A percentile compares a stretch with the other conserved stretches of the same genome.
These are phyloP conservation scores for Salix koriyanagi DNA, from an alignment of 345 rosid genomes.

Conservation along the genomic window DNA sequence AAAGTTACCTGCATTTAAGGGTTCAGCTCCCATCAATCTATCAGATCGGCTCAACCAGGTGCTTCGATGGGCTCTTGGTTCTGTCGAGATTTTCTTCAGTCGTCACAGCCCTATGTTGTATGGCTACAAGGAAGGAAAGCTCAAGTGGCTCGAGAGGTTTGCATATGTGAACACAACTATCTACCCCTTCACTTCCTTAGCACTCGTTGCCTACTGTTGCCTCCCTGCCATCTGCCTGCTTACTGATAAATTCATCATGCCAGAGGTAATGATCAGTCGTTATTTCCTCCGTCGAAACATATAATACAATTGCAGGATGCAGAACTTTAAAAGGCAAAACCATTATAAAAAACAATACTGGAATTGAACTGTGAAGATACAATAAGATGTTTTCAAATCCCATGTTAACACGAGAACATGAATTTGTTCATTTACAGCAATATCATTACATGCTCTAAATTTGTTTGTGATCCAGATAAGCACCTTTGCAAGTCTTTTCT, in stretches of 20 bases:
- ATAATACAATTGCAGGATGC: neutral
- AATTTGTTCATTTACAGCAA: neutral
- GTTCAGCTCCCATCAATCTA: slow-evolving; percentile 93
- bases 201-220: slow-evolving; percentile 85
- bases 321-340: neutral
- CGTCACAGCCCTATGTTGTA: slow-evolving; percentile 86
- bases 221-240: slow-evolving; percentile 94
- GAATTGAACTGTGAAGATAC: neutral
- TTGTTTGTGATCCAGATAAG: slow-evolving; percentile 56
- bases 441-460: neutral
- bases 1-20: slow-evolving; percentile 79
- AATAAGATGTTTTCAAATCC: neutral
- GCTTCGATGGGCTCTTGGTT: slow-evolving; percentile 97
- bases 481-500: slow-evolving; percentile 89
- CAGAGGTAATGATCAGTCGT: slow-evolving; percentile 48
- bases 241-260: slow-evolving; percentile 97
- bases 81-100: slow-evolving; percentile 97
- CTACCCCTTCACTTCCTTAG: slow-evolving; percentile 90
- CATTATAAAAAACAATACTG: neutral
- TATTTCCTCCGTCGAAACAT: neutral
- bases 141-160: slow-evolving; percentile 90
- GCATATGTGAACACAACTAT: slow-evolving; percentile 89
- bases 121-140: slow-evolving; percentile 88
- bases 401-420: neutral
- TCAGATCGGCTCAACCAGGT: slow-evolving; percentile 97